Percentiles rank a stretch among this genome's conserved stretches.
phyloP scores from a whole-genome alignment of 495 filamentous ascomycete genomes.

The Ascodesmis nigricans region DNA sequence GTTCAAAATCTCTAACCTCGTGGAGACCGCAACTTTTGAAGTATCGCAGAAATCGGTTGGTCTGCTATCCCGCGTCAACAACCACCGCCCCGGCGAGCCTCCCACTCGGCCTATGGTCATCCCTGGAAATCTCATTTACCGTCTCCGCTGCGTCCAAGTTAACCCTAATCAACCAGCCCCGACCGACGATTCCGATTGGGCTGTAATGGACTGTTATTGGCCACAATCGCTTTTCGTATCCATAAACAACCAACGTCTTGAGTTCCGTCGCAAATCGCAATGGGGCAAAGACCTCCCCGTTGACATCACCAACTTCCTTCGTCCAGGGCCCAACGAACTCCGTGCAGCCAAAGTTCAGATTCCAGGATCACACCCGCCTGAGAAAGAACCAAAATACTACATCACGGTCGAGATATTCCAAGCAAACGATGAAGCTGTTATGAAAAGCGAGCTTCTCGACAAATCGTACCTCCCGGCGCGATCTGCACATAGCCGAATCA shows the following conservation, averaged over 20 bases:
- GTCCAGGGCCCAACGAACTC: constrained; percentile 35
- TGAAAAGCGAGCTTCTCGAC: too few relatives aligned
- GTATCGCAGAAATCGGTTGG: too few relatives aligned
- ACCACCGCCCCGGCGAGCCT: constrained; percentile 14
- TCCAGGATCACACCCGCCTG: constrained; percentile 3
- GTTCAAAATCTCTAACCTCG: too few relatives aligned
- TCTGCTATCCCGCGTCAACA: too few relatives aligned
- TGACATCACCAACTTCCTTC: constrained; percentile 39
- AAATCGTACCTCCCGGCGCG: constrained; percentile 13
- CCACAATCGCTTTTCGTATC: constrained; percentile 45
- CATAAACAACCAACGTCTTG: constrained; percentile 39
- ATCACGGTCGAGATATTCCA: constrained; percentile 15
- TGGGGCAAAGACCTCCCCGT: constrained; percentile 54
- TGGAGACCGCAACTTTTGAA: too few relatives aligned
- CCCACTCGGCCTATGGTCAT: constrained; percentile 12
- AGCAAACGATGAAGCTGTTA: too few relatives aligned
- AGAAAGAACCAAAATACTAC: constrained; percentile 3
- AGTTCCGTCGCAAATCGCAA: constrained; percentile 38
- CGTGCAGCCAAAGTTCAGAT: constrained; percentile 29
- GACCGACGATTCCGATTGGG: constrained; percentile 32
- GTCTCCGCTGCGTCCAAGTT: constrained; percentile 15
- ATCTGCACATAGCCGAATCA: constrained; percentile 1
- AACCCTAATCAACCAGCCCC: constrained; percentile 1
- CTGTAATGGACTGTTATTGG: constrained; percentile 41
- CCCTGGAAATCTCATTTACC: constrained; percentile 14